Base-by-base conservation (phyloP, 345 rosid genomes). In the Raphanus sativus region DNA sequence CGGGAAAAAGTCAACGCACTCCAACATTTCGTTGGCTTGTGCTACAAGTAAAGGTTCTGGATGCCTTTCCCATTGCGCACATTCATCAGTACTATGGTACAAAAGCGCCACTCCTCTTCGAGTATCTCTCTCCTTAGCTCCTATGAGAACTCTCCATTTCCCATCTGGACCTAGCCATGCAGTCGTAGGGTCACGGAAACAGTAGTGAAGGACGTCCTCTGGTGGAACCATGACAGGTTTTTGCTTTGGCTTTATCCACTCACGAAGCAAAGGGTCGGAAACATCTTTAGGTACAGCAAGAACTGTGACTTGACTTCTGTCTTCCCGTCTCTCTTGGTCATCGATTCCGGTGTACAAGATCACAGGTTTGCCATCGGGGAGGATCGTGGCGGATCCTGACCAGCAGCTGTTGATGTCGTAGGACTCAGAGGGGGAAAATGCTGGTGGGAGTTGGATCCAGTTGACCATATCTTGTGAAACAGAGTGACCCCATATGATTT, bases 351-450 rank as follows among this genome's bases (percentile, higher is more conserved):
- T 88, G 80, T 88, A 90, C 21, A 90, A 5, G 62, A 90, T 85
- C 6, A 87, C 84, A 2, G 91, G 90, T 62, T n/a, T 85, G 10
- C 81, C 80, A 58, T 85, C 87, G 0, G 88, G 86, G 67, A 90
- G 88, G 79, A 87, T 77, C 25, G 94, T 91, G 30, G 77, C 85
- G 11, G 94, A 83, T 64, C 92, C 94, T 4, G 97, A 88, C 87
- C 93, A 90, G 81, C 91, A 88, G 62, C 92, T 84, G 59, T 72
- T 86, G 65, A 75, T 76, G 80, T 92, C 95, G 62, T 32, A 88
- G 16, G 88, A 70, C 75, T 85, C 85, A 1, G 90, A 60, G 4
- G 95, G 95, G 38, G 15, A 7, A 61, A 92, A 82, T 59, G 93
- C 95, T 65, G 67, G 84, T 26, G 80, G 64, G 36, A 92, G 89